A percentile compares a stretch with the other conserved stretches of the same genome.
phyloP scores from a whole-genome alignment of 2,329 filamentous ascomycete genomes.

The Cladosporium sphaerospermum region DNA sequence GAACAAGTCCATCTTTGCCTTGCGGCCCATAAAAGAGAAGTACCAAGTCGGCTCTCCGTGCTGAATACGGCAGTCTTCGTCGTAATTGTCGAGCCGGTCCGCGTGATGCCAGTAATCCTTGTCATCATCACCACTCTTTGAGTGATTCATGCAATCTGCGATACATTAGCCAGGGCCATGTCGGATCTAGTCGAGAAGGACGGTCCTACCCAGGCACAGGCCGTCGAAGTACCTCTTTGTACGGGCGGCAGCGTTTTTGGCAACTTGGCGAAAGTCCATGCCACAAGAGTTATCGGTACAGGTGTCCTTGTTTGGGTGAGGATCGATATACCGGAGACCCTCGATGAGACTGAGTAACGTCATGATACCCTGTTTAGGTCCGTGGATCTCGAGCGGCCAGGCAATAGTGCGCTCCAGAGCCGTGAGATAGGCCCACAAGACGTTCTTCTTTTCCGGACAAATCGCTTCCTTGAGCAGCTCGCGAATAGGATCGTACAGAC shows the following conservation, averaged over 20 bases:
- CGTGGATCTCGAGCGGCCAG: constrained; percentile 18
- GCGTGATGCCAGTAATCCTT: constrained; percentile 17
- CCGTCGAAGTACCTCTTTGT: constrained; percentile 23
- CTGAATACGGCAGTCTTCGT: constrained; percentile 21
- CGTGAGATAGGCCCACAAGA: constrained; percentile 16
- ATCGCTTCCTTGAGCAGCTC: constrained; percentile 4
- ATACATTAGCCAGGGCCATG: not conserved
- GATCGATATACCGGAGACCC: constrained; percentile 9
- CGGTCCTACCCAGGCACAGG: constrained; percentile 22
- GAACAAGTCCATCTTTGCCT: constrained; percentile 13
- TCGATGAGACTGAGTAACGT: constrained; percentile 8
- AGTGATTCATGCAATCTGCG: not conserved
- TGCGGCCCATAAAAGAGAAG: constrained; percentile 21
- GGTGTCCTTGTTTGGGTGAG: not conserved
- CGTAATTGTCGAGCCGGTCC: constrained; percentile 20
- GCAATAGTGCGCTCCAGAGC: constrained; percentile 12
- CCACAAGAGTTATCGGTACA: not conserved
- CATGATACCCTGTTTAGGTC: constrained; percentile 11
- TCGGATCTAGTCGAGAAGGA: not conserved
- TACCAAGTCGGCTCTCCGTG: constrained; percentile 30
- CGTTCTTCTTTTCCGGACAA: constrained; percentile 1
- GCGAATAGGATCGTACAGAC: constrained; percentile 15
- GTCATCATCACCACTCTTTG: not conserved
- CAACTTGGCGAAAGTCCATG: not conserved
- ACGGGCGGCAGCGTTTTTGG: not conserved